Base-by-base conservation (phyloP, 1,284 basidiomycete species). In the Veloporphyrellus conicus region DNA sequence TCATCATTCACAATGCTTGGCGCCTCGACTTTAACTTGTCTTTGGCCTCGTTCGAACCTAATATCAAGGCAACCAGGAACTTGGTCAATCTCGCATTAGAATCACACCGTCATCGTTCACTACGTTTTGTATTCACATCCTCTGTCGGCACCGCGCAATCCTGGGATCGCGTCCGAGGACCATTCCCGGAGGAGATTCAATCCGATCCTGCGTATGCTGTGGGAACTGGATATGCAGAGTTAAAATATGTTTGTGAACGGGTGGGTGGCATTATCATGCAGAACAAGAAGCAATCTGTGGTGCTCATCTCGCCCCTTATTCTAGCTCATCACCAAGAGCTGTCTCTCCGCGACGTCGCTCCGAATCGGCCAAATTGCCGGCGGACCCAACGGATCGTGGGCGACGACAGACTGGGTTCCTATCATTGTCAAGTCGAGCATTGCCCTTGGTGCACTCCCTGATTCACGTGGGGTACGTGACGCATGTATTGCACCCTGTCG, bases 51-150 rank as follows among this genome's bases (percentile, higher is more conserved):
- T 64, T 61, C 28, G 62, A 61, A 22, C 48, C 48, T 4, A 53
- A 16, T 29, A 49, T 61, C 16, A 48, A 49, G 2, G 55, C 58
- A 0, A 49, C 62, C 2, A 55, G 60, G 15, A 61, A 61, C 22
- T 19, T 64, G 12, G 19, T 64, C 1, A 52, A 56, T 23, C 56
- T 61, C 2, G 47, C 34, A 0, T 16, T 56, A 1, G 46, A 29
- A 4, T 61, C 62, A 2, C n/a, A 42, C 2, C 45, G 18, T 6
- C 50, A 28, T 1, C 6, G 43, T 6, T 51, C 38, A 6, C 28
- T 62, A n/a, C 65, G 69, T 0, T 68, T 70, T 51, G 18, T 71
- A 22, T 67, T 71, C 41, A 63, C 62, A 0, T 68, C 69, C 3
- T 68, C 68, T 2, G 41, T 68, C 14, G 48, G 57, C 3, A 61